Base-by-base conservation (phyloP, 495 filamentous ascomycete genomes). In the Trichoderma asperelloides region DNA sequence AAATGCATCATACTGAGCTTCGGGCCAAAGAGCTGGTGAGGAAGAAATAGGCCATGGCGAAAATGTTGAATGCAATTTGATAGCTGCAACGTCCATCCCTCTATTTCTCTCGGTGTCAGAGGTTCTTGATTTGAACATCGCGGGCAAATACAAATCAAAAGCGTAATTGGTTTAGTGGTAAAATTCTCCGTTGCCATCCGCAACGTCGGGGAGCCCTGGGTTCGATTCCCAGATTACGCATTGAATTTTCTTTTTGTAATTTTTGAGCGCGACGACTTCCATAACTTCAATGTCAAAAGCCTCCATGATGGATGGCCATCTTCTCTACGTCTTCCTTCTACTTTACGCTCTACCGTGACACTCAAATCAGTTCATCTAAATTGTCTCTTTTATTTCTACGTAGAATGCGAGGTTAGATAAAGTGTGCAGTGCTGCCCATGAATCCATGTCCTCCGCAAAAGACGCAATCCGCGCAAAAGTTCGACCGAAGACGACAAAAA, bases 101-200 rank as follows among this genome's bases (percentile, higher is more conserved):
- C n/a, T n/a, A n/a, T n/a, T n/a, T n/a, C n/a, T 33, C 30, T 33
- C 6, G 30, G 2, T 33, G 30, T 2, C 30, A 60, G 9, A 28
- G 13, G 7, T 28, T 60, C 55, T 28, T 60, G 25, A 60, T 13
- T 1, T 18, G 12, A 13, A 27, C 2, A 60, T 28, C 2, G 5
- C 1, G 0, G 3, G 11, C 1, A 11, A 0, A 1, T 3, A 60
- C 8, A 1, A 60, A 60, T 30, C 25, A 60, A 23, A 28, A 60
- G 55, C 55, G 55, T 60, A 60, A 60, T 60, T 60, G 55, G 55
- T 60, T 60, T 60, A 60, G 55, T 60, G 55, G 55, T 60, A 60
- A 60, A 60, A 60, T 60, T 60, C 55, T 60, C 55, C 55, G 55
- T 60, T 60, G 55, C 55, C 55, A 60, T 60, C 55, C 55, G 55